Percentiles rank a stretch among this genome's conserved stretches.
phyloP scores from a whole-genome alignment of 345 rosid species.

The Moringa oleifera region DNA sequence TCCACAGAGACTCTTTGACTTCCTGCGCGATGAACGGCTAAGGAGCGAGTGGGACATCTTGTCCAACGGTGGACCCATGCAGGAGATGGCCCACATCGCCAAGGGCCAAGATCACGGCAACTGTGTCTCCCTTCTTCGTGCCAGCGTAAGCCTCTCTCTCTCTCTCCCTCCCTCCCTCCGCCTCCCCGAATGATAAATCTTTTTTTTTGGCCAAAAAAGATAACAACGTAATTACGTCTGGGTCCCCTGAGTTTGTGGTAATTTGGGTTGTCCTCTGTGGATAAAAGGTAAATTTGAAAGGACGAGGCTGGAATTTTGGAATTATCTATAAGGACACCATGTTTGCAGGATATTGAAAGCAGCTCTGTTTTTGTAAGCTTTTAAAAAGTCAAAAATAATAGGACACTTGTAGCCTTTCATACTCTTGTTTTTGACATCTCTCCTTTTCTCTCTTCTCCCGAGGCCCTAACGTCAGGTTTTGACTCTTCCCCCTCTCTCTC shows the following conservation, averaged over 20 bases:
- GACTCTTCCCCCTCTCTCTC: conserved; percentile 31
- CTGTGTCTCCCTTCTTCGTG: conserved; percentile 93
- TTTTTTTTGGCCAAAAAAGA: conserved; percentile 12
- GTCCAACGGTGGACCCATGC: conserved; percentile 95
- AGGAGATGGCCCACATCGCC: conserved; percentile 94
- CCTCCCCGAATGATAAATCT: too few relatives aligned
- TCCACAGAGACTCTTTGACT: conserved; percentile 71
- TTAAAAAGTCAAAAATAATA: conserved; percentile 55
- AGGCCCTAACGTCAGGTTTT: conserved; percentile 12
- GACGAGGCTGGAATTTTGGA: conserved; percentile 38
- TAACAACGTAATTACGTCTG: conserved; percentile 12
- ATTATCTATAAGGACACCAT: conserved; percentile 14
- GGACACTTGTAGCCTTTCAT: conserved; percentile 42
- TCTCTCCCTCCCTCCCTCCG: not conserved
- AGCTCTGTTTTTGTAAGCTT: conserved; percentile 19
- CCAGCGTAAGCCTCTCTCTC: conserved; percentile 41
- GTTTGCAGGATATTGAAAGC: conserved; percentile 14
- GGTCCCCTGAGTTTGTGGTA: conserved; percentile 26
- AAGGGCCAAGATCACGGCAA: conserved; percentile 94
- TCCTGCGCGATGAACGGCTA: conserved; percentile 73
- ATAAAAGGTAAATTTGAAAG: conserved; percentile 25
- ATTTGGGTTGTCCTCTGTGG: conserved; percentile 24
- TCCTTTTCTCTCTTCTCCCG: not conserved
- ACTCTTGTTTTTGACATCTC: conserved; percentile 7
- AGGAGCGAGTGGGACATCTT: conserved; percentile 98